Evolutionary conservation across 2,329 filamentous ascomycete species (phyloP), one percentile per base, ranked within the genome.

Genomic region (Ophiostoma piceae): DNA sequence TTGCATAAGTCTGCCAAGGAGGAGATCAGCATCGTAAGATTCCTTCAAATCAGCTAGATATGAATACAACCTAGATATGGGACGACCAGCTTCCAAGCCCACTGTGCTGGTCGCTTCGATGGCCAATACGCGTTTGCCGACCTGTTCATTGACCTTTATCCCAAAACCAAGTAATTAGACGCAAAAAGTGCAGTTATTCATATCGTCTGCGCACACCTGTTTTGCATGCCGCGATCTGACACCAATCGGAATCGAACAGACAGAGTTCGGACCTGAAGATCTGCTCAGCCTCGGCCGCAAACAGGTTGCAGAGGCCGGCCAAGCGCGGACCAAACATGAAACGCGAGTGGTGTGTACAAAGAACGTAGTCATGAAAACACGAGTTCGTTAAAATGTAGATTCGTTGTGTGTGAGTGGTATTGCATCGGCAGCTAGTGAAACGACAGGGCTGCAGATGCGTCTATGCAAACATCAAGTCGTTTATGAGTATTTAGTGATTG

Each of bases 281-380:
- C 57, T 62, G 57, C 26, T 62, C 57, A 57, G 57, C 57, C 57
- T 62, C 26, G 57, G 57, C 57, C 57, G 57, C 57, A 5, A 62
- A 62, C 57, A 7, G 57, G 57, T 12, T 62, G 57, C 57, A 32
- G 26, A 62, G 26, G 57, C n/a, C 26, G 16, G 19, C 43, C 67
- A 35, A 39, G 51, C 39, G 35, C 47, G 66, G 57, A 32, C 22
- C 26, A 62, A 32, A 62, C 2, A 35, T 62, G 51, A 57, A 57
- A 57, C 51, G 16, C 16, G 43, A n/a, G n/a, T n/a, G 19, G 4
- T 7, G 43, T 47, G 16, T 11, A 9, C 12, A 26, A 3, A 26
- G n/a, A 26, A 9, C 35, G 35, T 1, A 35, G 5, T 29, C 26
- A 29, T 29, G 26, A 35, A 35, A 35, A 8, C 8, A 8, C 35